Conservation (phyloP, 164 flowering plant genomes). For the Taxillus chinensis region DNA sequence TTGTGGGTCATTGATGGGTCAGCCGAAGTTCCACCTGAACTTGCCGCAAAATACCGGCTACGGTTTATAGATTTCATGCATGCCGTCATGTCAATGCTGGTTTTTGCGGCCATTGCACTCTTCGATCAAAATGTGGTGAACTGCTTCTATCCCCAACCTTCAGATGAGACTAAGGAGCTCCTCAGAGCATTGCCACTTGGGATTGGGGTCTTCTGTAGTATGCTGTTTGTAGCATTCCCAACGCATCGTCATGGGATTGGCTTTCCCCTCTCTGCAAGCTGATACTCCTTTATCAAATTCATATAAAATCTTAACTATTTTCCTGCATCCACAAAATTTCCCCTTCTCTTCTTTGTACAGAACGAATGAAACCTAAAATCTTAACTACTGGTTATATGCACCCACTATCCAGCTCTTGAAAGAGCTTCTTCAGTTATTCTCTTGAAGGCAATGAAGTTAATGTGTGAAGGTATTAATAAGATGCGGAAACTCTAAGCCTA, state of each 20-base stretch:
- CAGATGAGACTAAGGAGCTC: conserved; percentile 23
- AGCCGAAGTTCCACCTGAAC: conserved; percentile 17
- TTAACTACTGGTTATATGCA: too few species aligned
- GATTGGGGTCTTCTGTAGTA: conserved; percentile 34
- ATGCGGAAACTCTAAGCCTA: too few species aligned
- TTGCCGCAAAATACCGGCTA: conserved; percentile 20
- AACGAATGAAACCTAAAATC: too few species aligned
- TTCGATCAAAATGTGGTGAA: conserved; percentile 31
- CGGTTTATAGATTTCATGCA: conserved; percentile 33
- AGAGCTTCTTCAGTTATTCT: too few species aligned
- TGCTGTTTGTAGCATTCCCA: conserved; percentile 53
- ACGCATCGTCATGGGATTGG: conserved; percentile 54
- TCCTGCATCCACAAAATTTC: too few species aligned
- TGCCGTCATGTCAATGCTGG: conserved; percentile 30
- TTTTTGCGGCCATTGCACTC: conserved; percentile 34
- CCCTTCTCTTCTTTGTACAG: too few species aligned
- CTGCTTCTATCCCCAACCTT: conserved; percentile 36
- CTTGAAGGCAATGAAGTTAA: too few species aligned
- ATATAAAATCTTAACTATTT: too few species aligned
- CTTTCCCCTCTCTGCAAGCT: conserved; percentile 33
- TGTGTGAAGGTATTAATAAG: too few species aligned
- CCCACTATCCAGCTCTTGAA: too few species aligned
- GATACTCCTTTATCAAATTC: background rate
- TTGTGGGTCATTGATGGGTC: conserved; percentile 46
- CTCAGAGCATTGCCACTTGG: conserved; percentile 28